A percentile compares a stretch with the other conserved stretches of the same genome.
These are phyloP conservation scores for Aspergillus pseudoglaucus DNA, from an alignment of 2,329 filamentous ascomycete species.

Conservation along the genomic window DNA sequence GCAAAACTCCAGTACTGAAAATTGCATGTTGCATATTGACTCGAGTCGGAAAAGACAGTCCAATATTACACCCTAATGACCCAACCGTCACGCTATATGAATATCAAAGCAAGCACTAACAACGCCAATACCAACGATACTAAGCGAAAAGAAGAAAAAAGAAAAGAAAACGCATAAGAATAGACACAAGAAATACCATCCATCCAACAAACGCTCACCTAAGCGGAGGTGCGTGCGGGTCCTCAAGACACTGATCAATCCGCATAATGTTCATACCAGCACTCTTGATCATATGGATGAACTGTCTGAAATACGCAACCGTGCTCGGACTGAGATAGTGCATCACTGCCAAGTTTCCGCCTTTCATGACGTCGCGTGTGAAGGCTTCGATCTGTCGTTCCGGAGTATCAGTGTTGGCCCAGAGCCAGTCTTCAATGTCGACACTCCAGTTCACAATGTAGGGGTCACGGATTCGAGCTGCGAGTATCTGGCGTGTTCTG, in stretches of 20 bases:
- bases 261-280: constrained; percentile 61
- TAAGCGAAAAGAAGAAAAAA: no score
- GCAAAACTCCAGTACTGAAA: not conserved
- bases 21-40: no score
- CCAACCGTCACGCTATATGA: no score
- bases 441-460: constrained; percentile 63
- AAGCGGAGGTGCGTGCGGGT: constrained; percentile 35
- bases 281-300: constrained; percentile 58
- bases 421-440: constrained; percentile 66
- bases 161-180: not conserved
- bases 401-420: constrained; percentile 55
- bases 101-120: no score
- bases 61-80: no score
- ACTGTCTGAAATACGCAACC: constrained; percentile 57
- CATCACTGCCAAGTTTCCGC: constrained; percentile 61
- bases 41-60: no score
- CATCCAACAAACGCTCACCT: not conserved
- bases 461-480: constrained; percentile 45
- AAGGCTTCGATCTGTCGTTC: constrained; percentile 63
- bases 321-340: constrained; percentile 63
- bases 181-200: not conserved
- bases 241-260: constrained; percentile 60
- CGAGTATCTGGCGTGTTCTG: constrained; percentile 58
- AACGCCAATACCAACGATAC: not conserved
- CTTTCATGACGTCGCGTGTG: constrained; percentile 55